Evolutionary conservation across 2,329 filamentous ascomycete species (phyloP), one percentile per base, ranked within the genome.

Genomic region (Epichloe festucae): DNA sequence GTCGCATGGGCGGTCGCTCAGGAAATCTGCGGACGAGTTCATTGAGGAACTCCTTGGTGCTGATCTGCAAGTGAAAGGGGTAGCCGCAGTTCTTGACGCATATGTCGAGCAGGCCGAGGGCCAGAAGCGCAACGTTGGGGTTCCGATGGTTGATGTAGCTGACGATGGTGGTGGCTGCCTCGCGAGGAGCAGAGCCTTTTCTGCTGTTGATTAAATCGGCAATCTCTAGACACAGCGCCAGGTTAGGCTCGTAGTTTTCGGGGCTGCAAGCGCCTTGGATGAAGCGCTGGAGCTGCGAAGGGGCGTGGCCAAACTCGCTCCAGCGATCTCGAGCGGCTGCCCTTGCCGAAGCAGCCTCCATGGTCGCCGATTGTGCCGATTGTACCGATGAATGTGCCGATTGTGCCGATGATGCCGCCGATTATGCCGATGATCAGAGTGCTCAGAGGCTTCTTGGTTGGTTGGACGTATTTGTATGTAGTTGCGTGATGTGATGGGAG

Each of bases 11-110:
- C 45, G 93, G 93, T 23, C 91, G 80, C 71, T 98, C 93, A 46
- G 93, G 93, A 63, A 98, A 98, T 58, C 93, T 81, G 59, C 93
- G 84, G 55, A 98, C 93, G 54, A 98, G 82, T 73, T 98, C 93
- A 71, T 98, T 98, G 61, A 98, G 82, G 62, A 98, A 98, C 64
- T 98, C 93, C 69, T 98, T 98, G 59, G 93, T 97, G 69, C 87
- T 90, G 65, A 98, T 96, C 70, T 98, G 93, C 53, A 98, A 82
- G 65, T 98, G 93, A 70, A 98, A 98, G 1, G 93, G 90, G 67
- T 98, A 98, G 61, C 93, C 93, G 77, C 93, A 98, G 73, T 98
- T 98, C 76, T 98, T 98, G 70, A 97, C 93, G 70, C 93, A 97
- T 57, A 97, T 97, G 67, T 98, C 93, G 65, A 98, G 87, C 59